Evolutionary conservation across 768 basidiomycete species (phyloP).

Genomic region (Rubroboletus satanas): DNA sequence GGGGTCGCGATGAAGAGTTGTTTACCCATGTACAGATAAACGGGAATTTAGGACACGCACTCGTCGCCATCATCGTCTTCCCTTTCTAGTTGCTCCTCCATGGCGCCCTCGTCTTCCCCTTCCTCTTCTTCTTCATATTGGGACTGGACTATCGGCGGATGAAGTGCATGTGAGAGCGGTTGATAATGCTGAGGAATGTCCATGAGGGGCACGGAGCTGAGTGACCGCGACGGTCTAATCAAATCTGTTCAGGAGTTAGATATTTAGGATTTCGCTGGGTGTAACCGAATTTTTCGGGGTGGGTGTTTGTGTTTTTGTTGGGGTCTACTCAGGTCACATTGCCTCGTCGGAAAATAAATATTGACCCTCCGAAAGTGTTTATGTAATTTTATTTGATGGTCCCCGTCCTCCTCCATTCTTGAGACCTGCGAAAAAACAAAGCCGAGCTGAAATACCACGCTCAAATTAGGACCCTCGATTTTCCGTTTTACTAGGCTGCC

Average conservation of each 20-base stretch:
- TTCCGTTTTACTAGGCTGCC: too few species aligned
- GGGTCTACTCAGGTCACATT: slow-evolving; percentile 28
- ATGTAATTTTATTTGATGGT: slow-evolving; percentile 16
- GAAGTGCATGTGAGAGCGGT: slow-evolving; percentile 73
- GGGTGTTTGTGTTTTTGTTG: slow-evolving; percentile 27
- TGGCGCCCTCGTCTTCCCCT: slow-evolving; percentile 72
- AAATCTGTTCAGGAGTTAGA: slow-evolving; percentile 24
- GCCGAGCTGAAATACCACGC: too few species aligned
- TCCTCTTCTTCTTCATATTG: slow-evolving; percentile 56
- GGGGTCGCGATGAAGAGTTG: slow-evolving; percentile 3
- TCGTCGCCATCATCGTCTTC: slow-evolving; percentile 43
- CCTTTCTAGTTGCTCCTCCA: slow-evolving; percentile 61
- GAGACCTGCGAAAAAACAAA: too few species aligned
- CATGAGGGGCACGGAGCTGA: slow-evolving; percentile 27
- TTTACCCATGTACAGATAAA: slow-evolving; percentile 1
- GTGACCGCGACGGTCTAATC: slow-evolving; percentile 7
- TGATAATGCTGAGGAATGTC: slow-evolving; percentile 80
- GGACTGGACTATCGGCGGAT: slow-evolving; percentile 44
- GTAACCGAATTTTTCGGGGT: slow-evolving; percentile 29
- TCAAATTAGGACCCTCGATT: too few species aligned
- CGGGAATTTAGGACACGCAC: slow-evolving; percentile 19
- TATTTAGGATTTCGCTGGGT: slow-evolving; percentile 30
- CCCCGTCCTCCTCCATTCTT: too few species aligned
- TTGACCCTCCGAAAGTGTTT: slow-evolving; percentile 16
- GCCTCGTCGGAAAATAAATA: slow-evolving; percentile 26